These are phyloP conservation scores for Astragalus glycyphyllos DNA, from an alignment of 306 rosid species.

Conservation along the genomic window DNA sequence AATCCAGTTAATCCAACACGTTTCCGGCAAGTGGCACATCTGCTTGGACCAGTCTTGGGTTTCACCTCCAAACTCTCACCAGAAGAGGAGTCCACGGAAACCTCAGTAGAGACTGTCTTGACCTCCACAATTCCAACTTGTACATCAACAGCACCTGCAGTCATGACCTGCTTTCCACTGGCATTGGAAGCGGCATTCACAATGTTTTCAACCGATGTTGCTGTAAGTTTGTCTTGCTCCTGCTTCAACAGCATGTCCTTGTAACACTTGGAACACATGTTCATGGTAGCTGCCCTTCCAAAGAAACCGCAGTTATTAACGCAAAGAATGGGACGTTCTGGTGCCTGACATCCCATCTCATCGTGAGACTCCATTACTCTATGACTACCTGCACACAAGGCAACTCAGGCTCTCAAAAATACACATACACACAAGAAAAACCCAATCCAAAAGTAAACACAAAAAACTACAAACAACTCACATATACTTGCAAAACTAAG, in stretches of 20 bases:
- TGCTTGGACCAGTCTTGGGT: slow-evolving; percentile 57
- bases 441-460: not conserved
- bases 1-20: slow-evolving; percentile 84
- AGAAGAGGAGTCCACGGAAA: slow-evolving; percentile 48
- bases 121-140: slow-evolving; percentile 49
- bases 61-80: slow-evolving; percentile 51
- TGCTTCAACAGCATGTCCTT: slow-evolving; percentile 75
- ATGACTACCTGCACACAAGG: slow-evolving; percentile 49
- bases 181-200: slow-evolving; percentile 55
- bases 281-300: slow-evolving; percentile 80
- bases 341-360: slow-evolving; percentile 82
- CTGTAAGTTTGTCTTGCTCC: slow-evolving; percentile 70
- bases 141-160: slow-evolving; percentile 44
- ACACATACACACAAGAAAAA: not conserved
- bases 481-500: slow-evolving; percentile 9
- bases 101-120: slow-evolving; percentile 40
- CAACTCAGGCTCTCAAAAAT: slow-evolving; percentile 12
- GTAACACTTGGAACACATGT: slow-evolving; percentile 89
- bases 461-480: not conserved
- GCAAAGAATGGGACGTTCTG: slow-evolving; percentile 72
- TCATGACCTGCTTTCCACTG: slow-evolving; percentile 53
- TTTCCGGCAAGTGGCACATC: slow-evolving; percentile 68
- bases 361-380: slow-evolving; percentile 76
- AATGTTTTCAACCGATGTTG: slow-evolving; percentile 68
- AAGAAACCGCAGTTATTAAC: slow-evolving; percentile 81